Evolutionary conservation across 164 flowering plant species (phyloP), one percentile per base, ranked within the genome.

Genomic region (Vitis rupestris): DNA sequence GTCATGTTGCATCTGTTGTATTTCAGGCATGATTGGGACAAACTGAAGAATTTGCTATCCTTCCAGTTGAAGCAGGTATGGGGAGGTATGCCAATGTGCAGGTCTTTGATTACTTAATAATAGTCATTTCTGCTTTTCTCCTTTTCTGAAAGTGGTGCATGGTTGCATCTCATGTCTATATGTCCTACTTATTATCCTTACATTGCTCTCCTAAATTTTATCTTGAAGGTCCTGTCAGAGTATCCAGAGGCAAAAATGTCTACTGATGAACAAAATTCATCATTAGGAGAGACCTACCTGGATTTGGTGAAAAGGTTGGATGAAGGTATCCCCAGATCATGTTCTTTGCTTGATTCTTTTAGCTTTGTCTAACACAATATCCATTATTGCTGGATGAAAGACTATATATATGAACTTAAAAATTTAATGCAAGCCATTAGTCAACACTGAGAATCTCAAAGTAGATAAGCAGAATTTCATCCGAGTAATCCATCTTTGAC

Each of bases 11-110:
- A 49, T 62, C 10, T 47, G 29, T 59, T 68, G 60, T 65, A 12
- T 30, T 61, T 27, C 83, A 93, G 98, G 97, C 83, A 81, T 80
- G 89, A 84, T n/a, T 94, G 98, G 98, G 89, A 85, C 61, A 82
- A 83, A 61, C 61, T 94, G 75, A 89, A 86, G 82, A 75, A 72
- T 63, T 74, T 90, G 80, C 79, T 94, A 61, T 90, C 94, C 65
- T 85, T 80, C 81, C 80, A 85, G 81, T 82, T 94, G 83, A 94
- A 90, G 90, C 88, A 91, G 98, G 98, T 94, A 91, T 79, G 93
- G 85, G 83, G 87, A 83, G 87, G 85, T 83, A 86, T 71, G 87
- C 81, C 23, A 54, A 75, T 64, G 57, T 75, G 75, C 65, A 44
- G 65, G 70, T 66, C 68, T 78, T 29, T 19, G 47, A 65, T 66